Evolutionary conservation across 192 early-diverging fungal genomes (phyloP).

Genomic region (Paraglomus occultum): DNA sequence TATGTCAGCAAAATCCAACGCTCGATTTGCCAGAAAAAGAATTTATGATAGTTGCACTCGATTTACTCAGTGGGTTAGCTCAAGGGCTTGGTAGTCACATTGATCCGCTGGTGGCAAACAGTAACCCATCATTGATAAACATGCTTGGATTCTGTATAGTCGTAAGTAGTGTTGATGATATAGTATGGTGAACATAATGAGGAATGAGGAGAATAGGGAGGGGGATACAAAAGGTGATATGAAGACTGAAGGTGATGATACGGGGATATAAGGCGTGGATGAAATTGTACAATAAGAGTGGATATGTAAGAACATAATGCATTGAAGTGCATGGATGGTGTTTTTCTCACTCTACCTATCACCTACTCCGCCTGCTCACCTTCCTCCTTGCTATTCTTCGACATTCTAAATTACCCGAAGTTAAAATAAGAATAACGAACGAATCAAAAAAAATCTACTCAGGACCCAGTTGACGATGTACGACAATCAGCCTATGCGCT

Average conservation of each 20-base stretch:
- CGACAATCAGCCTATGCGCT: conserved; percentile 95
- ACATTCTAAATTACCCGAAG: background rate
- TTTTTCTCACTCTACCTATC: too few species aligned
- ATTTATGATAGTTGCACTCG: conserved; percentile 93
- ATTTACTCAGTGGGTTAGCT: conserved; percentile 90
- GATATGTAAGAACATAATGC: background rate
- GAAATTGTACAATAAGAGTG: too few species aligned
- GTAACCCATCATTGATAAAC: conserved; percentile 69
- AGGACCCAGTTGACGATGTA: conserved; percentile 74
- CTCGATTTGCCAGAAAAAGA: conserved; percentile 87
- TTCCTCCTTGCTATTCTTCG: background rate
- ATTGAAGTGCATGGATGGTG: too few species aligned
- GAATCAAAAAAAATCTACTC: background rate
- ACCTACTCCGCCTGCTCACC: background rate
- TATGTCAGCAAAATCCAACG: conserved; percentile 45
- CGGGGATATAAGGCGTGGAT: too few species aligned
- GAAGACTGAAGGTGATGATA: background rate
- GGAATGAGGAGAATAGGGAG: too few species aligned
- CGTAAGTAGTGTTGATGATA: conserved; percentile 42
- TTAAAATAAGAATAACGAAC: too few species aligned
- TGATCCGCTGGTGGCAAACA: conserved; percentile 72
- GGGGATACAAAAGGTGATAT: background rate
- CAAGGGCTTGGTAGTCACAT: conserved; percentile 82
- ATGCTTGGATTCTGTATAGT: conserved; percentile 82
- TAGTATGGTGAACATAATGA: background rate